phyloP scores from a whole-genome alignment of 78 protist species.

The Bigelowiella natans region DNA sequence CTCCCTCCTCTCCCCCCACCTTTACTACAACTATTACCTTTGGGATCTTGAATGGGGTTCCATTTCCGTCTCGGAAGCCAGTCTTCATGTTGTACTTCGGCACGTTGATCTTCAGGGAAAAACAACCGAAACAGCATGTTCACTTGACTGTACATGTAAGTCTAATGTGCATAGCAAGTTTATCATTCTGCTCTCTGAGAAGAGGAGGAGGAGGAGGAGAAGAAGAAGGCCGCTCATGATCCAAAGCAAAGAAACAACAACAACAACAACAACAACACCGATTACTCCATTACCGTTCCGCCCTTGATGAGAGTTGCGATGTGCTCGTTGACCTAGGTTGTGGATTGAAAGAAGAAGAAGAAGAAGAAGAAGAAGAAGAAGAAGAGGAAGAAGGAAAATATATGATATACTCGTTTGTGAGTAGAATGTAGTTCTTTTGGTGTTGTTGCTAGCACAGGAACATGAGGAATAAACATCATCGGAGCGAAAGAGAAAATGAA shows the following conservation, averaged over 20 bases:
- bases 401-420: no score
- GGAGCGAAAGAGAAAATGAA: no score
- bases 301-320: slow-evolving; percentile 18
- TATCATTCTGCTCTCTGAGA: background rate
- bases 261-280: no score
- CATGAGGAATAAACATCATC: no score
- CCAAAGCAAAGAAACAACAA: no score
- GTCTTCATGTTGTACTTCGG: slow-evolving; percentile 38
- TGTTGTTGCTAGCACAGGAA: no score
- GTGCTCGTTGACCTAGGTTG: slow-evolving; percentile 24
- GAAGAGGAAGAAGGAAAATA: no score
- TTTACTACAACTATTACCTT: background rate
- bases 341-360: no score
- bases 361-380: no score
- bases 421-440: no score
- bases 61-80: slow-evolving; percentile 15
- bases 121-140: background rate
- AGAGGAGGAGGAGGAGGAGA: background rate
- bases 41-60: background rate
- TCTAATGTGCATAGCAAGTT: background rate
- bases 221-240: no score
- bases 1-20: background rate
- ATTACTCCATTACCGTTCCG: background rate
- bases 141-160: background rate
- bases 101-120: background rate